Evolutionary conservation across 2,329 filamentous ascomycete species (phyloP), one percentile per base, ranked within the genome.

Genomic region (Neopestalotiopsis sp.): DNA sequence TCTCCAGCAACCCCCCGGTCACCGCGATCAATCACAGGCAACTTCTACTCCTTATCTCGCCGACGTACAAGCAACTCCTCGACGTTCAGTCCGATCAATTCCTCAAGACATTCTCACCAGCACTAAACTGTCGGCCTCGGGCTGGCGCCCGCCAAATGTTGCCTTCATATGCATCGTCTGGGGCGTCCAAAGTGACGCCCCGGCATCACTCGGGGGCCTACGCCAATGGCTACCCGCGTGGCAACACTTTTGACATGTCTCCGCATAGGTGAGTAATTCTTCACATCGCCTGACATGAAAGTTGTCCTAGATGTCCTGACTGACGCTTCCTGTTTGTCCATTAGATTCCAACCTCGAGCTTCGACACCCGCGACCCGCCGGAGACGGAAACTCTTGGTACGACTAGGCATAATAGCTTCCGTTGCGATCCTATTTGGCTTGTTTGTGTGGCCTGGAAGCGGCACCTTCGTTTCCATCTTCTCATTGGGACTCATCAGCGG

Each of bases 261-360:
- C 93, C 94, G 74, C 94, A 97, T 81, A 93, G 94, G 92, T 97
- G 89, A 77, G 87, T 77, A 9, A 14, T 52, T n/a, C 45, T 20
- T 52, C 17, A 17, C 45, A 52, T 28, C 24, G 24, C 24, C 24
- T 28, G 24, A 28, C 24, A 28, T 28, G 24, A 4, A 28, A 28
- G 24, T 56, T 38, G 5, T 24, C 32, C 14, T 13, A 40, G 32
- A 62, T 12, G 14, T 14, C 10, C 4, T 20, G 24, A 52, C 61
- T 64, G 40, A 64, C 61, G 67, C 40, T 45, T 59, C 5, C 13
- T 57, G 69, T 10, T 7, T 65, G n/a, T 68, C n/a, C 40, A 71
- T 65, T 77, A 96, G 93, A 83, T 98, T 97, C 76, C 93, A 96
- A 81, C 94, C 95, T 70, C 91, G 94, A 79, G 89, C 92, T 74